Conservation (phyloP, 2,329 filamentous ascomycete species). For the Arthrobotrys pseudoclavata region DNA sequence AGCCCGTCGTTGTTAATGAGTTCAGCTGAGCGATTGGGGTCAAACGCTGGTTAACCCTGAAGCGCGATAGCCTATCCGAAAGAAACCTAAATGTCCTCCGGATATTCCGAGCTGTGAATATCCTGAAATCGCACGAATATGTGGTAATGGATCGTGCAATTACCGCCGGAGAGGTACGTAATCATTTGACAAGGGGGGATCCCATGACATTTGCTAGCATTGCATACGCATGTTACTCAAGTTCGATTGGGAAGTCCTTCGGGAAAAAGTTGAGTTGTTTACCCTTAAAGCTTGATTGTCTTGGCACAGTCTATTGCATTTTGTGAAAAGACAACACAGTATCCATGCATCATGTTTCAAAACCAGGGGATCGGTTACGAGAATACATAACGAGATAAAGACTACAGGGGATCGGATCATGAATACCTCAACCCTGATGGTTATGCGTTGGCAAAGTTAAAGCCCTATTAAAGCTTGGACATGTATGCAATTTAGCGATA, state of each 20-base stretch:
- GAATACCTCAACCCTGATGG: not conserved
- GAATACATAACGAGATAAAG: too few relatives aligned
- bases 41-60: constrained; percentile 37
- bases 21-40: constrained; percentile 33
- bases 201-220: not conserved
- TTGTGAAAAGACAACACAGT: not conserved
- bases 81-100: too few relatives aligned
- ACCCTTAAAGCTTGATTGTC: constrained; percentile 10
- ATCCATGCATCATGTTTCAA: not conserved
- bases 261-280: not conserved
- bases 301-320: constrained; percentile 17
- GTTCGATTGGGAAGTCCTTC: not conserved
- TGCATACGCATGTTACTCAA: not conserved
- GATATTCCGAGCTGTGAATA: not conserved
- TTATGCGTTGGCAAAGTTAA: too few relatives aligned
- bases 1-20: not conserved
- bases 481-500: too few relatives aligned
- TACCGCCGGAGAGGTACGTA: not conserved
- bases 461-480: too few relatives aligned
- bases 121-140: constrained; percentile 1
- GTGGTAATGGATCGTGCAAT: not conserved
- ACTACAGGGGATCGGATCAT: not conserved
- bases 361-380: too few relatives aligned
- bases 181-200: not conserved
- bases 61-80: constrained; percentile 37